These are phyloP conservation scores for Phaeomoniella chlamydospora DNA, from an alignment of 2,329 filamentous ascomycete species.

Conservation along the genomic window DNA sequence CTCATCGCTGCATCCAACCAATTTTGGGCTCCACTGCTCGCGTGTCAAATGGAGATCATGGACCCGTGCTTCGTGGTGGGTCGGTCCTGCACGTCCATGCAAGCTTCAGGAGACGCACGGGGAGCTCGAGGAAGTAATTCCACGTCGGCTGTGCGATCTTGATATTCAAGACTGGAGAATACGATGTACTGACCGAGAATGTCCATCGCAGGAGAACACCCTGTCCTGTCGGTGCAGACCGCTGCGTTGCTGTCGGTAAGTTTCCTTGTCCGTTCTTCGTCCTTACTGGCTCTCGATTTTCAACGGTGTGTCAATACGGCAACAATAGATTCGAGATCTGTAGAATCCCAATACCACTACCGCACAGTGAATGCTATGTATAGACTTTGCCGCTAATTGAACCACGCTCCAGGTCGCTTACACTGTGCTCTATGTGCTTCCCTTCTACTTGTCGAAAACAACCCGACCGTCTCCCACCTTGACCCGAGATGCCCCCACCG, in stretches of 20 bases:
- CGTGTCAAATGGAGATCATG: no score
- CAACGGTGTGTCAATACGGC: not conserved
- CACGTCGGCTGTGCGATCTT: no score
- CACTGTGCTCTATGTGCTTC: constrained; percentile 78
- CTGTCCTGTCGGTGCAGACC: constrained; percentile 18
- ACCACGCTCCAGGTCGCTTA: constrained; percentile 58
- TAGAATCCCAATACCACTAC: no score
- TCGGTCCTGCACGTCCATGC: no score
- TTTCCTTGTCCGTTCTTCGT: constrained; percentile 1
- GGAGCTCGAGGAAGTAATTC: no score
- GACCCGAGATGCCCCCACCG: constrained; percentile 74
- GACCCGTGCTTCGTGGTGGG: no score
- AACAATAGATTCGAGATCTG: not conserved
- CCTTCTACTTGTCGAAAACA: constrained; percentile 69
- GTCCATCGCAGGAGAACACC: constrained; percentile 17
- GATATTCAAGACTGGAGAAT: not conserved
- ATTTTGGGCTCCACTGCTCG: no score
- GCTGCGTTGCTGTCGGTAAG: constrained; percentile 24
- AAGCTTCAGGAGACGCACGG: no score
- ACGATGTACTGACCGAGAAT: constrained; percentile 4
- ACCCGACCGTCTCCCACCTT: constrained; percentile 68
- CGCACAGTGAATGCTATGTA: no score
- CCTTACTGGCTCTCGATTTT: not conserved
- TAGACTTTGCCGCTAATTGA: no score
- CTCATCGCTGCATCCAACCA: no score